Conservation (phyloP, 2,329 filamentous ascomycete genomes). For the Ophiosphaerella narmari region DNA sequence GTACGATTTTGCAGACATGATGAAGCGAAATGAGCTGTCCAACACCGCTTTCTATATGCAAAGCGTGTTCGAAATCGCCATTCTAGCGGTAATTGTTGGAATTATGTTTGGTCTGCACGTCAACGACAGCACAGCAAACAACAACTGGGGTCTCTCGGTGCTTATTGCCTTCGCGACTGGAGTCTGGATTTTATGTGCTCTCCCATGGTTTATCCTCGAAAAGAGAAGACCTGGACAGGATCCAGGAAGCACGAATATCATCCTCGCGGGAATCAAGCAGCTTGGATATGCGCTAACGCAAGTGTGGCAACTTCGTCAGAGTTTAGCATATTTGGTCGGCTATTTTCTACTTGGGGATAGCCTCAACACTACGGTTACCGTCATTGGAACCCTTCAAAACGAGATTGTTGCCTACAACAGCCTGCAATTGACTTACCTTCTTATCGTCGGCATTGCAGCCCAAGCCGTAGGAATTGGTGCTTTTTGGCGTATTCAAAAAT, state of each 20-base stretch:
- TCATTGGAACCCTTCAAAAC: constrained; percentile 69
- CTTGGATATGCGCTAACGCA: constrained; percentile 59
- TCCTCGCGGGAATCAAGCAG: constrained; percentile 65
- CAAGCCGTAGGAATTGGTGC: constrained; percentile 66
- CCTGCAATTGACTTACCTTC: constrained; percentile 66
- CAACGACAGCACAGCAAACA: constrained; percentile 62
- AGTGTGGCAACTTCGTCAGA: constrained; percentile 69
- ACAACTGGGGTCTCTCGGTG: constrained; percentile 69
- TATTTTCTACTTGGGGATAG: constrained; percentile 74
- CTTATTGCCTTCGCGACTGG: constrained; percentile 68
- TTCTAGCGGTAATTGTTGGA: constrained; percentile 30
- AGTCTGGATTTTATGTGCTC: constrained; percentile 65
- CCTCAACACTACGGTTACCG: constrained; percentile 71
- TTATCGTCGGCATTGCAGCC: constrained; percentile 68
- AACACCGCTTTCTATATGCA: constrained; percentile 70
- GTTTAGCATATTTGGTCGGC: constrained; percentile 63
- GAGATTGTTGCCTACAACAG: constrained; percentile 68
- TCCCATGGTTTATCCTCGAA: constrained; percentile 71
- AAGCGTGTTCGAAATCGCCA: constrained; percentile 63
- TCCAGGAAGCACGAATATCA: constrained; percentile 57
- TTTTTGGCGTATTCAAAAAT: constrained; percentile 66
- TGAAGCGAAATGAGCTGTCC: constrained; percentile 66
- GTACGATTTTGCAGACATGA: constrained; percentile 55
- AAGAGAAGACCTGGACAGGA: constrained; percentile 66
- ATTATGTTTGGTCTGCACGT: constrained; percentile 63